Evolutionary conservation across 768 basidiomycete genomes (phyloP), one percentile per base, ranked within the genome.

Genomic region (Pulveroboletus sp.): DNA sequence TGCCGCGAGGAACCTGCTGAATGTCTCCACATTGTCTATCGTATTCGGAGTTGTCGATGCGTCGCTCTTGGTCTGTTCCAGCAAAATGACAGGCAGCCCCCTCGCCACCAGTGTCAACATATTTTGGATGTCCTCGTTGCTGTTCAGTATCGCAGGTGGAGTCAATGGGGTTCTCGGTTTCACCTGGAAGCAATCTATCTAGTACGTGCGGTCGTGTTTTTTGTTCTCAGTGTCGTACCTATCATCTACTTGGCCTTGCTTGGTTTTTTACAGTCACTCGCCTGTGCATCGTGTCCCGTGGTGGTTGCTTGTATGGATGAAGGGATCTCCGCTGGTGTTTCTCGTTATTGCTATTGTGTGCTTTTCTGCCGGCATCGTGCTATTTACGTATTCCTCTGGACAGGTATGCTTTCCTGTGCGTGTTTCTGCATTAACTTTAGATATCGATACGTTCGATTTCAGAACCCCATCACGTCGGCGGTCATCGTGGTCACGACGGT

Each of bases 301-400:
- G 78, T 78, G 77, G 77, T 65, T 79, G 14, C 61, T 78, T 18
- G 83, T 86, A 56, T 91, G 86, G 86, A 89, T 90, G 71, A 90
- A 89, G 62, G 76, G 86, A 11, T 87, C 86, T 1, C 88, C 89
- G 8, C 74, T 91, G 31, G 83, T 89, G 47, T 89, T 90, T 68
- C 79, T 91, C 43, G 86, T 90, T 38, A 74, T 87, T 55, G 87
- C 89, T 24, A 87, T 90, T 24, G 84, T 84, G 9, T 85, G 84
- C 64, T 91, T 91, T 67, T 88, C 84, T 2, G 76, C 85, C 30
- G 88, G 88, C 1, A 72, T 90, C 13, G 81, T 84, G 49, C 77
- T 84, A 30, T 90, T 90, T 57, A 76, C 85, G 8, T 90, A 88
- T 60, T 80, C 87, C 3, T 86, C 87, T 8, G 42, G 62, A 6